Base-by-base conservation (phyloP, 148 eudicot species). In the Amaranthus palmeri region DNA sequence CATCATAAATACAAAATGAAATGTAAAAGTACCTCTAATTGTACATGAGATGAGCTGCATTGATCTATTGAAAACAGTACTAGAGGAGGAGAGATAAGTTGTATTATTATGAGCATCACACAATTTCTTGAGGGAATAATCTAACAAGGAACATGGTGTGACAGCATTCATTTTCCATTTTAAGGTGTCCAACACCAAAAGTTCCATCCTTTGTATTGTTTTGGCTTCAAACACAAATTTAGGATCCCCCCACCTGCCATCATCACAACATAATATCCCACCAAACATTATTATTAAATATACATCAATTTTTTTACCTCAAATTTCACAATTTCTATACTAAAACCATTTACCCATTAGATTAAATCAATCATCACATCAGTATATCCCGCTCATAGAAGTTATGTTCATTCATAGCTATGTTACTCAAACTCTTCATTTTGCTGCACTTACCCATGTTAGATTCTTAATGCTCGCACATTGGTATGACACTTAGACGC, bases 141-240 rank as follows among this genome's bases (percentile, higher is more conserved):
- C 90, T 14, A 95, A 61, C 81, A 85, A 91, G 7, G 90, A 84
- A 80, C 83, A 89, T 9, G 99, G 92, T 50, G 99, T 91, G 50
- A 82, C 62, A 66, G 92, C 83, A 72, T 81, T 80, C 86, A 95
- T 82, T 66, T 78, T 88, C 99, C 99, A 95, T 0, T 86, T 74
- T 81, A 95, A 84, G 13, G 83, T 83, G 75, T 75, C 84, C 77
- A 91, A 79, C 69, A 95, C 87, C 75, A 91, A 36, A 62, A 91
- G 83, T 81, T 91, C 99, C 99, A 90, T 92, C 77, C 86, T 92
- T 69, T 78, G 86, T 71, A 95, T 84, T 0, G 93, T 86, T 86
- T 87, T 91, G 4, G 83, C 90, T 71, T 89, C 96, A 84, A 91
- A 93, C 65, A 87, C 68, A 78, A 49, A 89, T 67, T 84, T 79